Evolutionary conservation across 352 stramenopile genomes (phyloP).

Genomic region (Aphanomyces astaci): DNA sequence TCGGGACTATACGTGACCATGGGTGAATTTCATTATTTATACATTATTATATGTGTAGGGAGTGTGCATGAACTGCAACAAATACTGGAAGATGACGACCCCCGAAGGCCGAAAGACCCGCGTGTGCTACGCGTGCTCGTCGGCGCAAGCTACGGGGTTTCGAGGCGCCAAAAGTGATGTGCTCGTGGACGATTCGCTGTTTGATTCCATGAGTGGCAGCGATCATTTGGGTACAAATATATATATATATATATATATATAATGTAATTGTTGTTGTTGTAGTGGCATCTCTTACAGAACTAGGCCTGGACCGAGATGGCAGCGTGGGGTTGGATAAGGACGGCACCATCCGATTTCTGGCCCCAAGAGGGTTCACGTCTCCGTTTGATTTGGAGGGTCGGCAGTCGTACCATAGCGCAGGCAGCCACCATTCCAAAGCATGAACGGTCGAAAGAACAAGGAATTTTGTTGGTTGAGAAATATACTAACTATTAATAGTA

Average conservation of each 20-base stretch:
- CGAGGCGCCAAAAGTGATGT: not conserved
- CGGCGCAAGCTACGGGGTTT: not conserved
- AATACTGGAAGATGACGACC: conserved; percentile 3
- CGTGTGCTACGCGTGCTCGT: conserved; percentile 3
- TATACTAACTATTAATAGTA: no score
- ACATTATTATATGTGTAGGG: no score
- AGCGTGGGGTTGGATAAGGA: not conserved
- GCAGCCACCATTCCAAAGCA: not conserved
- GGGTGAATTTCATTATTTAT: no score
- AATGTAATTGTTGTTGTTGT: not conserved
- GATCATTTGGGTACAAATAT: not conserved
- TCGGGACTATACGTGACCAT: no score
- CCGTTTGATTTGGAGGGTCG: not conserved
- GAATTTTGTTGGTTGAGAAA: no score
- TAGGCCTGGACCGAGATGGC: not conserved
- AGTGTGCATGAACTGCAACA: conserved; percentile 3
- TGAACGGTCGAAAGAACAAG: no score
- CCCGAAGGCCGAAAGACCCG: not conserved
- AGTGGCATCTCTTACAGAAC: not conserved
- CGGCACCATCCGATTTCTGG: not conserved
- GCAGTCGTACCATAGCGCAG: not conserved
- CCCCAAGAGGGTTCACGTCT: not conserved
- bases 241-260: not conserved
- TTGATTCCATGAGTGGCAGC: not conserved
- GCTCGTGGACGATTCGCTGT: not conserved